A percentile compares a stretch with the other conserved stretches of the same genome.
These are phyloP conservation scores for Candida golubevii DNA, from an alignment of 805 yeast species.

Conservation along the genomic window DNA sequence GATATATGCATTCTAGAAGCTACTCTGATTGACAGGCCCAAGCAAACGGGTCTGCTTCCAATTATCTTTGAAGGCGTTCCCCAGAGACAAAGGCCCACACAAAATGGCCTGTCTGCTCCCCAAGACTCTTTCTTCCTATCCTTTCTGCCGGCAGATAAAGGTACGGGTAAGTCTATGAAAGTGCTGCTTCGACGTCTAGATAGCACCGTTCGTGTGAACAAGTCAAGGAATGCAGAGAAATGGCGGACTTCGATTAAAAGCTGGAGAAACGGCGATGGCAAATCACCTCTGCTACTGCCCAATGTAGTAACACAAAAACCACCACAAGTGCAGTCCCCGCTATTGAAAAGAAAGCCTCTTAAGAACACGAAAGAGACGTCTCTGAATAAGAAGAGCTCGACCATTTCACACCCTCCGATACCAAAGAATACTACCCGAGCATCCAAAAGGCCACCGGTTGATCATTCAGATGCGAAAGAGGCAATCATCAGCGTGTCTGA, in stretches of 20 bases:
- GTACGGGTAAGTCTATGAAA: not conserved
- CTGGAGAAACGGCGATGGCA: conserved; percentile 2
- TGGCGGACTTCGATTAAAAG: conserved; percentile 20
- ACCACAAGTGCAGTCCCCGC: conserved; percentile 8
- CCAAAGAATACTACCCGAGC: conserved; percentile 1
- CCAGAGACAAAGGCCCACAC: conserved; percentile 22
- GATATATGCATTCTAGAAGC: conserved; percentile 33
- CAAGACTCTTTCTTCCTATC: conserved; percentile 30
- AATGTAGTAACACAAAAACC: not conserved
- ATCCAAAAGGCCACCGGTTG: conserved; percentile 18
- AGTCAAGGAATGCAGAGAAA: conserved; percentile 33
- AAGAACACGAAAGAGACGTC: not conserved
- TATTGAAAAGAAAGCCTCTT: conserved; percentile 1
- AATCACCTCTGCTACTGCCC: not conserved
- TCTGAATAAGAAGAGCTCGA: not conserved
- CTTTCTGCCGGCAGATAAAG: conserved; percentile 15
- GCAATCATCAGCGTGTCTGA: conserved; percentile 34
- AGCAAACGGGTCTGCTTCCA: conserved; percentile 14
- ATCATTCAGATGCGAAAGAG: conserved; percentile 7
- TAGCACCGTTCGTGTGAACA: conserved; percentile 33
- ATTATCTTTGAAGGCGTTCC: conserved; percentile 38
- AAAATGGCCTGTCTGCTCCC: conserved; percentile 4
- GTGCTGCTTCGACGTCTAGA: conserved; percentile 22
- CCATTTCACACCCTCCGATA: not conserved
- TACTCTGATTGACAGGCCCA: conserved; percentile 19